phyloP scores from a whole-genome alignment of 345 rosid genomes.

The Turritis glabra region DNA sequence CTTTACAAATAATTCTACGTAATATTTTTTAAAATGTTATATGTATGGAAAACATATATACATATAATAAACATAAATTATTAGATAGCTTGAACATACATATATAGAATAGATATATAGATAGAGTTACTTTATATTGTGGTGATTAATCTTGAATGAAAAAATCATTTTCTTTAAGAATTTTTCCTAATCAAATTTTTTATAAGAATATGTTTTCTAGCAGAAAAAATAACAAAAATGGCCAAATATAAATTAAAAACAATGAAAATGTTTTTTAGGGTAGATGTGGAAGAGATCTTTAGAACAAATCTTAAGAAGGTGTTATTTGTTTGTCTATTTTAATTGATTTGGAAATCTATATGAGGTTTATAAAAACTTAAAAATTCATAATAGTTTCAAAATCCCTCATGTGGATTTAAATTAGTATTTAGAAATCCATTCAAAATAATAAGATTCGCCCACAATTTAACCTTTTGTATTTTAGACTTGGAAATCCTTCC shows the following conservation, averaged over 20 bases:
- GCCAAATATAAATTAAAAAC: background rate
- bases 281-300: no score
- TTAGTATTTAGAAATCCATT: no score
- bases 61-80: background rate
- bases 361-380: no score
- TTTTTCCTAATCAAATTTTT: background rate
- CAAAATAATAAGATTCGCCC: no score
- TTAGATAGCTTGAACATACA: background rate
- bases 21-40: background rate
- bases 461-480: no score
- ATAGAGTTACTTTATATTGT: background rate
- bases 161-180: background rate
- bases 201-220: background rate
- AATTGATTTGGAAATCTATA: background rate
- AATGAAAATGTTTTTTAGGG: background rate
- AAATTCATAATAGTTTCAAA: background rate
- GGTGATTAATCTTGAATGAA: conserved; percentile 5
- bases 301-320: background rate
- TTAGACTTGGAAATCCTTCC: no score
- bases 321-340: background rate
- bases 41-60: background rate
- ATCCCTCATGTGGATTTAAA: background rate
- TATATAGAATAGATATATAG: no score
- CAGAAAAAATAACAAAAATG: background rate
- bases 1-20: background rate